Percentiles rank a stretch among this genome's conserved stretches.
Evolutionary conservation across 371 early-diverging fungal species (phyloP).

Genomic region (Mucor irregularis): DNA sequence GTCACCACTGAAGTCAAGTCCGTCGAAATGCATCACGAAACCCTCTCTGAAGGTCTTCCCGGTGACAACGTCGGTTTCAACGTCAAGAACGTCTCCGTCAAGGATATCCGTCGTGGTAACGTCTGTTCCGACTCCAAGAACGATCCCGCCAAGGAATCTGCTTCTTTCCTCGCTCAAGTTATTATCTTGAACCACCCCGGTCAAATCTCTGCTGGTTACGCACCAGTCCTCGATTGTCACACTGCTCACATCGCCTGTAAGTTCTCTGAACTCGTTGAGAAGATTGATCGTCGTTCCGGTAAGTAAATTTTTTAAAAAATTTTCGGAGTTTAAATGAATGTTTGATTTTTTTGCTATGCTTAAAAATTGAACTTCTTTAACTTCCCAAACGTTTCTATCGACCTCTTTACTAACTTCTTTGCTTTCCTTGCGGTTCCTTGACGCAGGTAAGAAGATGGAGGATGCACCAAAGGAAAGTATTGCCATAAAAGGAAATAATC

Average conservation of each 20-base stretch:
- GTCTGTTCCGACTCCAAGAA: conserved; percentile 97
- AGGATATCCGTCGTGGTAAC: conserved; percentile 96
- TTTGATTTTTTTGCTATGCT: neutral
- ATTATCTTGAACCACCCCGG: conserved; percentile 97
- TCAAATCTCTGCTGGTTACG: conserved; percentile 88
- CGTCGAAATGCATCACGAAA: conserved; percentile 99
- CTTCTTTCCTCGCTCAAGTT: conserved; percentile 91
- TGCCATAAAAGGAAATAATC: neutral
- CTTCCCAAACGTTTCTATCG: neutral
- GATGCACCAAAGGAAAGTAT: conserved; percentile 41
- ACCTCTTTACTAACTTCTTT: neutral
- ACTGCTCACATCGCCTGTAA: conserved; percentile 96
- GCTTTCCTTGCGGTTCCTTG: conserved; percentile 28
- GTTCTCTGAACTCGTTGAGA: conserved; percentile 89
- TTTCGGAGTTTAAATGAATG: neutral
- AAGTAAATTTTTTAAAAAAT: conserved; percentile 40
- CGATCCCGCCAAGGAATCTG: conserved; percentile 95
- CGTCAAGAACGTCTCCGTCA: conserved; percentile 96
- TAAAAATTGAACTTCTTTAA: conserved; percentile 31
- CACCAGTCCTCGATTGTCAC: conserved; percentile 95
- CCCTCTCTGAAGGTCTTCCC: conserved; percentile 87
- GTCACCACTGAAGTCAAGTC: conserved; percentile 96
- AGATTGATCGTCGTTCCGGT: conserved; percentile 96
- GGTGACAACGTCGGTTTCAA: conserved; percentile 99
- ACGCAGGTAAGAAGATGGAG: conserved; percentile 44